Evolutionary conservation across 2,329 filamentous ascomycete species (phyloP), one percentile per base, ranked within the genome.

Genomic region (Colletotrichum salicis): DNA sequence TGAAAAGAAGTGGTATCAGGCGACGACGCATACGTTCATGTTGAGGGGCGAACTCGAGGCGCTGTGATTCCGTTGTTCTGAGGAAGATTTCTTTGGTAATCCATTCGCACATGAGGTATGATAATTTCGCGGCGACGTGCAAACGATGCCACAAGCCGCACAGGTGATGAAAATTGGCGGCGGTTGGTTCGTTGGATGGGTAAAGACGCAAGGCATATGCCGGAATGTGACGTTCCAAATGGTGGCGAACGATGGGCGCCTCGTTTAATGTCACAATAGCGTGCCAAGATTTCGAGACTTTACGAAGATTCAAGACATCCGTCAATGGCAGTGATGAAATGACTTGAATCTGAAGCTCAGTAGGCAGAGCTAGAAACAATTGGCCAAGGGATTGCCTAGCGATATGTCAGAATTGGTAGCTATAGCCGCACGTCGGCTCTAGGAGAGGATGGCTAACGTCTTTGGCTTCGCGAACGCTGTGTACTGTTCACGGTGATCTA

Each of bases 111-210:
- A 92, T 91, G 64, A 90, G 81, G 69, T 85, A 86, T 0, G 90
- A 86, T 15, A 92, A 79, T 78, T 92, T 92, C 11, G 88, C 86
- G 13, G 90, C 88, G 31, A 92, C 89, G 76, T 92, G 89, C 1
- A 92, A 79, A 22, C 90, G 86, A 77, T 92, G 90, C 90, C 90
- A 92, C 75, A 92, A 82, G 24, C 89, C 87, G 76, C 90, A 92
- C 0, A 92, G 79, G 73, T 91, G 87, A 75, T 91, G 88, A 41
- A 92, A 85, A 71, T 85, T 90, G 64, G 89, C 81, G 22, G 84
- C 80, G 22, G 81, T 76, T 5, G 83, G 79, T 51, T 87, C 83
- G n/a, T 84, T 83, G 2, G 85, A 75, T 2, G 89, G 90, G 73
- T 91, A 92, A 15, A 92, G 82, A 41, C 88, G 85, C 56, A 86